phyloP scores from a whole-genome alignment of 257 asterid species.

The Plantago ovata region DNA sequence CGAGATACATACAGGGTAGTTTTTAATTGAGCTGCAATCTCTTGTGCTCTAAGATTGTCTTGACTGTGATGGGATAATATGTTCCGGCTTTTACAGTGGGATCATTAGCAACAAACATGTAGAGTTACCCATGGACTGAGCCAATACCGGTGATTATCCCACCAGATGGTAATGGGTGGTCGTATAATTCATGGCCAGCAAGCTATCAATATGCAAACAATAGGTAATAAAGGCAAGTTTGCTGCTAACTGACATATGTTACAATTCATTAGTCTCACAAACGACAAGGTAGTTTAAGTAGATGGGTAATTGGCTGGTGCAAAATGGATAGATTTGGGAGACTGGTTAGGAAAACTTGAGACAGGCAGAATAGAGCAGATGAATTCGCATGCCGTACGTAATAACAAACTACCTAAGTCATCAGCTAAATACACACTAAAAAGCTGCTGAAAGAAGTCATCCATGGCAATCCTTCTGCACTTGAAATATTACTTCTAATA shows the following conservation, averaged over 20 bases:
- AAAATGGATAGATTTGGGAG: no score
- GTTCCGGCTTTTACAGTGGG: constrained; percentile 98
- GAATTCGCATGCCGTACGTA: no score
- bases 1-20: constrained; percentile 90
- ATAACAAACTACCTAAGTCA: no score
- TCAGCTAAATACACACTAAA: no score
- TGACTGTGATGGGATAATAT: constrained; percentile 87
- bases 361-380: no score
- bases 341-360: no score
- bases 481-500: no score
- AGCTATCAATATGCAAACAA: constrained; percentile 40
- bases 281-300: neutral
- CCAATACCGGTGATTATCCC: constrained; percentile 95
- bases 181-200: constrained; percentile 86
- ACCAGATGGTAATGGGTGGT: constrained; percentile 86
- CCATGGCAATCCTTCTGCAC: no score
- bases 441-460: no score
- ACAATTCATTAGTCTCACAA: neutral
- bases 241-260: constrained; percentile 1
- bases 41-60: constrained; percentile 98
- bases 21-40: constrained; percentile 85
- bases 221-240: neutral
- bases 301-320: no score
- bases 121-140: constrained; percentile 79
- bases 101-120: constrained; percentile 96